Base-by-base conservation (phyloP, 225 moss, liverwort and hornwort species). In the Bryoerythrophyllum caledonicum region DNA sequence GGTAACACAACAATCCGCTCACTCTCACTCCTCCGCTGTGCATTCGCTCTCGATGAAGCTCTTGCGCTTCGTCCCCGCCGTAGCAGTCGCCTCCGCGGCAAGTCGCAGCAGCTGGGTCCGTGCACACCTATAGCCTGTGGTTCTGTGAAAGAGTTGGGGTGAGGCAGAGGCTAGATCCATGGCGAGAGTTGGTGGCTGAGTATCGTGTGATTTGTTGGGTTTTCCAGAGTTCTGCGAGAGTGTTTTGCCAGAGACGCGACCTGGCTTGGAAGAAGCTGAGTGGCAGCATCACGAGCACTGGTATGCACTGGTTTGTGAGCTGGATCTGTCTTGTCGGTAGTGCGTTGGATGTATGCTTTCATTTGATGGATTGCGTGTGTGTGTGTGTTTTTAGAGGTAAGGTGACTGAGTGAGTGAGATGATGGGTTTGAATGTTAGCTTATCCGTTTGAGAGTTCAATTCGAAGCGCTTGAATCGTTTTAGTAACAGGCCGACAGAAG, bases 101-200 rank as follows among this genome's bases (percentile, higher is more conserved):
- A 79, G 63, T 48, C 48, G 48, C 38, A 52, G 49, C 40, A 68
- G 32, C 62, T 83, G 30, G 83, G 83, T 79, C 21, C 44, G 78
- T 60, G 41, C 14, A 60, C 38, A 37, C 62, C 65, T 66, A 68
- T 25, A 13, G 28, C 26, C 38, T 12, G 28, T 20, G 26, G 20
- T 34, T 38, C 48, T 65, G 40, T 65, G 8, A 3, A 32, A 32
- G 53, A 38, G 25, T 53, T 52, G 53, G 14, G n/a, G n/a, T n/a
- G 72, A 34, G 32, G 48, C 23, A 49, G 14, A 67, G 15, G 43
- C 21, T 43, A 40, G 53, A 54, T 72, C 32, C 25, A 11, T n/a
- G n/a, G n/a, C 7, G 10, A 8, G 23, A 8, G 38, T 27, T n/a
- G n/a, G 21, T 38, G 59, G 67, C 37, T 62, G 0, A 28, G 19